Evolutionary conservation across 148 eudicot genomes (phyloP), one percentile per base, ranked within the genome.

Genomic region (Hydrangea macrophylla): DNA sequence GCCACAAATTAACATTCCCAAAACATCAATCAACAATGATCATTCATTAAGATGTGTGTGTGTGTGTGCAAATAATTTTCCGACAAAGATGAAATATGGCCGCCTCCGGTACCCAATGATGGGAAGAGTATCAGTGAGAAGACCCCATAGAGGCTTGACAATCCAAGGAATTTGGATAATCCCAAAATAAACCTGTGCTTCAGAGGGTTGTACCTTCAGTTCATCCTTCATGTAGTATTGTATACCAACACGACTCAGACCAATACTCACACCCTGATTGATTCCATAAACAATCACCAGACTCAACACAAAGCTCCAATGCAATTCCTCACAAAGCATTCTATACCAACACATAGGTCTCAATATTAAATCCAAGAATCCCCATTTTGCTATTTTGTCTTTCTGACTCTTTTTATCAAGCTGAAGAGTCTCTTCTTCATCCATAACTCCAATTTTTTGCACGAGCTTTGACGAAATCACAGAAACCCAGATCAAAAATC

Each of bases 151-250:
- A 28, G 82, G 82, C 68, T 79, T 79, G 9, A 79, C 63, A 33
- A 79, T 55, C 79, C 79, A 79, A 53, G 82, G 82, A 22, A 79
- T 48, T 58, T 60, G 62, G 58, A 74, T 64, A 5, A 79, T 7
- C 18, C 73, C 75, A 36, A 42, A 60, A 63, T 65, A 79, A 28
- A 79, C 53, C 50, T 79, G 82, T 18, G 75, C 82, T 58, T 74
- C 73, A 55, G 79, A 79, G 11, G 82, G 82, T 70, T 79, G 82
- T 51, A 79, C 45, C 26, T 79, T 79, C 73, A 55, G 79, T 69
- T 42, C 82, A 64, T 79, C 82, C 57, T 79, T 79, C 82, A 74
- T 70, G 53, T 79, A 79, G 31, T 79, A 79, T 63, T 70, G 75
- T 18, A 71, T 70, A 44, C 75, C 62, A 6, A 79, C 39, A 17